Base-by-base conservation (phyloP, 352 stramenopile species). In the Saprolegnia diclina region DNA sequence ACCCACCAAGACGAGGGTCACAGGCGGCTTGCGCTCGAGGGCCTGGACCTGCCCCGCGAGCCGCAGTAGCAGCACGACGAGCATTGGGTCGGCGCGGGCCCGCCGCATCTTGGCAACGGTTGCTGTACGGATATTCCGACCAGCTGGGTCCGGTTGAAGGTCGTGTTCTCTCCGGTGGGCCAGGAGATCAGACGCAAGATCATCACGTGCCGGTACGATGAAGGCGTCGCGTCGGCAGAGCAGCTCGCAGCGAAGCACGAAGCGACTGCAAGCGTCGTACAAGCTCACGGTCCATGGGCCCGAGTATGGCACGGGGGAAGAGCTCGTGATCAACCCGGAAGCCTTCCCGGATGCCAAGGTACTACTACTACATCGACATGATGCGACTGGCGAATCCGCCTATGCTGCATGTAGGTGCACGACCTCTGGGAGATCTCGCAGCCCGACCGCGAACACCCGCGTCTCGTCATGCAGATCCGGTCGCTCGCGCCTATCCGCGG, bases 321-420 rank as follows among this genome's bases (percentile, higher is more conserved):
- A 90, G 62, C 72, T 93, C 22, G 82, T 93, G 50, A 67, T 93
- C 5, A 93, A 91, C 64, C 85, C 85, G 32, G 85, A 93, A 10
- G 71, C 75, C 32, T 93, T 93, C 67, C 80, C 81, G 0, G 73
- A 89, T 9, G 52, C 89, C 26, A 76, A 82, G 71, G 73, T 71
- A 29, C n/a, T n/a, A n/a, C n/a, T n/a, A n/a, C n/a, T n/a, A n/a
- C 11, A 14, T 71, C 19, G 55, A 65, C 16, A 52, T 16, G 26
- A 21, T 71, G 21, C 37, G 0, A 14, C 29, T 35, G 5, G 2
- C 29, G 19, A 5, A 63, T 52, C 21, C 11, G 16, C 29, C 38
- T 46, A 5, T 4, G 16, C 22, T 32, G 10, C 7, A n/a, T 53
- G 53, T 59, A 82, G 66, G 35, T 87, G 29, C 64, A 78, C 21